These are phyloP conservation scores for Apiosordaria backusii DNA, from an alignment of 495 filamentous ascomycete genomes.

Conservation along the genomic window DNA sequence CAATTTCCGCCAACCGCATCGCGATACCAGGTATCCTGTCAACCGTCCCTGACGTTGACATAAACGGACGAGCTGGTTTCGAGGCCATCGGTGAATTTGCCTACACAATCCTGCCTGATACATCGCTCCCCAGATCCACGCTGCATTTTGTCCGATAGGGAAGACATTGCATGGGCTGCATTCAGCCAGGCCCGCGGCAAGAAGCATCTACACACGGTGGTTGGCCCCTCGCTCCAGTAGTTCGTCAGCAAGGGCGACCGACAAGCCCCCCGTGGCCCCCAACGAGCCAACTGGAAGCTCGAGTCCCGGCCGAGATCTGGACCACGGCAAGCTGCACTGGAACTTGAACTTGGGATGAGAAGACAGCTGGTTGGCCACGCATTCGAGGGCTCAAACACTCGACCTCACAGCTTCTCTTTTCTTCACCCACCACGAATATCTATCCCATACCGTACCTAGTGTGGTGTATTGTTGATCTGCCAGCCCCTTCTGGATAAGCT, in stretches of 20 bases:
- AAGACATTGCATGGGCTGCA: conserved; percentile 25
- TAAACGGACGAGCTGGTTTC: neutral
- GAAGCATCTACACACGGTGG: conserved; percentile 20
- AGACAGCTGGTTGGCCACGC: conserved; percentile 13
- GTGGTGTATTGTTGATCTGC: conserved; percentile 3
- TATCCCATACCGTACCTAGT: neutral
- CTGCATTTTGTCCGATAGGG: conserved; percentile 22
- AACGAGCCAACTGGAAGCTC: conserved; percentile 23
- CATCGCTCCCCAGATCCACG: conserved; percentile 20
- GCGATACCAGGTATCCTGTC: neutral
- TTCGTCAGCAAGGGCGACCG: conserved; percentile 26
- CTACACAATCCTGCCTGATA: conserved; percentile 24
- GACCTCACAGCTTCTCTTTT: no score
- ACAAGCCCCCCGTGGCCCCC: conserved; percentile 20
- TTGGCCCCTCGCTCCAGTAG: conserved; percentile 26
- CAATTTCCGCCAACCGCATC: conserved; percentile 5
- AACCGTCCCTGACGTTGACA: neutral
- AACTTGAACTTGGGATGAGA: conserved; percentile 8
- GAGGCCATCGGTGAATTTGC: conserved; percentile 2
- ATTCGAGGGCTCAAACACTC: neutral
- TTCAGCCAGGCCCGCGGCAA: conserved; percentile 18
- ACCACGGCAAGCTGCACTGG: conserved; percentile 20
- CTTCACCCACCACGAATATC: neutral
- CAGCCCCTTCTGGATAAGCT: conserved; percentile 4
- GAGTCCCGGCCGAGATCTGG: conserved; percentile 23